Evolutionary conservation across 345 rosid species (phyloP).

Genomic region (Rhizophora apiculata): DNA sequence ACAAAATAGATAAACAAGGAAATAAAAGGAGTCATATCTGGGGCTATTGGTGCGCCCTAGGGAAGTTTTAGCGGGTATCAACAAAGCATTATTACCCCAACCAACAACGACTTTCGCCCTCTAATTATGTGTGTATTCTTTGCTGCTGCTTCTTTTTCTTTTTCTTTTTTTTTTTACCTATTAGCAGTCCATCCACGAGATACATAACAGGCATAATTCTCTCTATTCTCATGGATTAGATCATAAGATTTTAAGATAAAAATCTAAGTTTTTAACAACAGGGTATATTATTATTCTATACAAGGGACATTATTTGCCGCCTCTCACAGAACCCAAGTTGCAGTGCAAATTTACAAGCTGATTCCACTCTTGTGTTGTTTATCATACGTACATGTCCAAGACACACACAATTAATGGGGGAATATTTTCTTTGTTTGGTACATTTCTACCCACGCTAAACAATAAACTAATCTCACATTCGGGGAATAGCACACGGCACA

Average conservation of each 20-base stretch:
- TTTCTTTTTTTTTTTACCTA: too few species aligned
- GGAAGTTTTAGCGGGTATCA: not conserved
- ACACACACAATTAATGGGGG: not conserved
- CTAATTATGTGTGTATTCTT: too few species aligned
- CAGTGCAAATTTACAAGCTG: not conserved
- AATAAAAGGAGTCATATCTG: not conserved
- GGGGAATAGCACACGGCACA: not conserved
- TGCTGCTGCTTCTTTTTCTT: too few species aligned
- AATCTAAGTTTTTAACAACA: too few species aligned
- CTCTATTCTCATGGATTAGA: too few species aligned
- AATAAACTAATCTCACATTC: not conserved
- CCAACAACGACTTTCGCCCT: not conserved
- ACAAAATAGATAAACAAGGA: not conserved
- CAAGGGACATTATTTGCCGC: too few species aligned
- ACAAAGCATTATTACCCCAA: not conserved
- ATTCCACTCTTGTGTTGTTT: not conserved
- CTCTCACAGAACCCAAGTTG: too few species aligned
- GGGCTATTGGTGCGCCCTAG: not conserved
- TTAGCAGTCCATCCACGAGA: too few species aligned
- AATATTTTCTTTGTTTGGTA: not conserved
- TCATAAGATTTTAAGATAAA: too few species aligned
- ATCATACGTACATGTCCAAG: not conserved
- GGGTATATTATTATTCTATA: too few species aligned
- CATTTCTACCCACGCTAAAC: not conserved
- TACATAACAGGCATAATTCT: too few species aligned